Conservation (phyloP, 208 protist genomes). For the Leishmania guyanensis region DNA sequence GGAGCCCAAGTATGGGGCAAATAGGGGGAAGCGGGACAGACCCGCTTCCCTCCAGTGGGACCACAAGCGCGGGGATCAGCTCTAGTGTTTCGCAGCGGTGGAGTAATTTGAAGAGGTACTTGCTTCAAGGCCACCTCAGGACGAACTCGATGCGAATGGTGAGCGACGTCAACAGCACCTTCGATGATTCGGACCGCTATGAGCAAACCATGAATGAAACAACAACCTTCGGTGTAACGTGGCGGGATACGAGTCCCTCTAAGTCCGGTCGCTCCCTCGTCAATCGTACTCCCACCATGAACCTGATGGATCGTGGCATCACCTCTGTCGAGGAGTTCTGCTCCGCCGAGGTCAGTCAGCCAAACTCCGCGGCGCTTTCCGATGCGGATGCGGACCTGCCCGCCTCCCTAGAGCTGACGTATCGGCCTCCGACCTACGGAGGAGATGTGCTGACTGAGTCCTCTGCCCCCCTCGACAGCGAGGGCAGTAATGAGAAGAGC, state of each 20-base stretch:
- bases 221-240: not conserved
- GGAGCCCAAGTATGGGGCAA: not conserved
- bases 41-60: not conserved
- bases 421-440: not conserved
- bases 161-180: not conserved
- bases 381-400: conserved; percentile 30
- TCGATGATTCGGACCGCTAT: conserved; percentile 7
- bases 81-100: conserved; percentile 12
- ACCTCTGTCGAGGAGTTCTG: conserved; percentile 63
- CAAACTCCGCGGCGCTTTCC: conserved; percentile 17
- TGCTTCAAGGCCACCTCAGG: conserved; percentile 2
- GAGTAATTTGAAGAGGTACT: conserved; percentile 24
- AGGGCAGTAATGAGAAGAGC: not conserved
- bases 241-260: conserved; percentile 11
- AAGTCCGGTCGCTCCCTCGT: conserved; percentile 2
- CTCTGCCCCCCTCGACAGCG: not conserved
- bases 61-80: not conserved
- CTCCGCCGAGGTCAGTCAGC: conserved; percentile 16
- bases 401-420: conserved; percentile 16
- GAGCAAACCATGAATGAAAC: conserved; percentile 5
- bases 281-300: conserved; percentile 32
- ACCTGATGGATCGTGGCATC: conserved; percentile 72
- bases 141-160: not conserved
- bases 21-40: not conserved
- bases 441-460: not conserved